Base-by-base conservation (phyloP, 2,329 filamentous ascomycete species). In the Magnaporthiopsis poae region DNA sequence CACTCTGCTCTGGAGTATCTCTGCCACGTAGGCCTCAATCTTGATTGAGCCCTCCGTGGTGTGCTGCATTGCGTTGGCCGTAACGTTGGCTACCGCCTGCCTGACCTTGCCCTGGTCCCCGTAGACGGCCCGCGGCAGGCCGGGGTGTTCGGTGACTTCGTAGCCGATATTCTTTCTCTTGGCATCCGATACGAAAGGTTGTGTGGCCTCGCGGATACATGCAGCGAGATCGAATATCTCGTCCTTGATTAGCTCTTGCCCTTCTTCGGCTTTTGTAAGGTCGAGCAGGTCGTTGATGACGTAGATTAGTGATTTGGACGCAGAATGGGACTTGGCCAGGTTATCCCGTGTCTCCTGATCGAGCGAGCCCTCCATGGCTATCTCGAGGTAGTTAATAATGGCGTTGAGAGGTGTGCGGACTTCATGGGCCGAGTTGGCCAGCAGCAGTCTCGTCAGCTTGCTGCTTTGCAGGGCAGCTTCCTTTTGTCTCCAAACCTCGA, bases 301-400 rank as follows among this genome's bases (percentile, higher is more conserved):
- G 74, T 96, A 96, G 5, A 96, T 94, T 33, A 96, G 79, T 0
- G 92, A 96, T 73, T 96, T 96, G 0, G 92, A 96, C 4, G 92
- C 92, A 0, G 92, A 96, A 74, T 96, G 91, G 0, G 92, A 96
- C 70, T 88, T 89, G 0, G 89, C 84, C 7, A 96, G 79, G 68
- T 95, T 96, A 5, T 96, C 92, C 27, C 93, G 82, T 0, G 91
- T 96, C 73, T 96, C 92, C 21, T 86, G 80, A 69, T 96, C 92
- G 3, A 96, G 79, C 0, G 82, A 79, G 0, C 92, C 91, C 77
- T 96, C 92, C 1, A 96, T 78, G 0, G 92, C 92, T 69, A 96
- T 96, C 71, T 96, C 92, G 0, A 96, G 83, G 71, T 96, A 96
- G 71, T 96, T 96, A 76, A 96, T 96, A 72, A 96, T 96, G 21